phyloP scores from a whole-genome alignment of 306 rosid species.

The Prunus dulcis region DNA sequence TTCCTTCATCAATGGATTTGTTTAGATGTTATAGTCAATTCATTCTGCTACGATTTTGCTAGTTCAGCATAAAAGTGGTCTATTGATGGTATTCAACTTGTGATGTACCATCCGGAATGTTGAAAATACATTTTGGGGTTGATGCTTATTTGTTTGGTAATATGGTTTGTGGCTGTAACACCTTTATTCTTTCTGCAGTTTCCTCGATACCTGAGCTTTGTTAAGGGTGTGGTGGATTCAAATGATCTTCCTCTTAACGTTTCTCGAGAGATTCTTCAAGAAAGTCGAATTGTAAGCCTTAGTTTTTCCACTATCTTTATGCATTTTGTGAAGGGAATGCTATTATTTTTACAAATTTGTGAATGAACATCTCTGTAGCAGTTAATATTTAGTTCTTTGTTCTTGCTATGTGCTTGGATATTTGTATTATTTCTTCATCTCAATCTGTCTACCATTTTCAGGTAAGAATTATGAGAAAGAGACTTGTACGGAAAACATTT shows the following conservation, averaged over 20 bases:
- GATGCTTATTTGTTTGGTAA: not conserved
- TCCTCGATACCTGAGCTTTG: constrained; percentile 95
- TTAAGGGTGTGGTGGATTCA: constrained; percentile 95
- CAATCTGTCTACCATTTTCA: constrained; percentile 31
- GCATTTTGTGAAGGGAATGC: not conserved
- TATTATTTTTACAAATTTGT: not conserved
- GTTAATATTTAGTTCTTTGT: not conserved
- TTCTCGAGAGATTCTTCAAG: constrained; percentile 98
- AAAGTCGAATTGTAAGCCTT: constrained; percentile 89
- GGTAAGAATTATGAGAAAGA: constrained; percentile 98
- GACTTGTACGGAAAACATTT: constrained; percentile 92
- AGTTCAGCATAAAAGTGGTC: not conserved
- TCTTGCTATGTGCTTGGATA: not conserved
- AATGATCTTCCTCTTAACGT: constrained; percentile 95
- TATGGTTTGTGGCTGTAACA: not conserved
- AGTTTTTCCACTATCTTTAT: not conserved
- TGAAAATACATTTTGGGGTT: not conserved
- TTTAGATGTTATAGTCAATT: not conserved
- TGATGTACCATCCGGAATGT: not conserved
- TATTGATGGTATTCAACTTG: not conserved
- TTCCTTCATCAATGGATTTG: not conserved
- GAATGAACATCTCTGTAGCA: not conserved
- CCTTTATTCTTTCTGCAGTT: constrained; percentile 51
- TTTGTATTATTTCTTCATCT: constrained; percentile 1
- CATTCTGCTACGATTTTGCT: not conserved